Base-by-base conservation (phyloP, 1,284 basidiomycete genomes). In the Lignosus rhinocerotis region DNA sequence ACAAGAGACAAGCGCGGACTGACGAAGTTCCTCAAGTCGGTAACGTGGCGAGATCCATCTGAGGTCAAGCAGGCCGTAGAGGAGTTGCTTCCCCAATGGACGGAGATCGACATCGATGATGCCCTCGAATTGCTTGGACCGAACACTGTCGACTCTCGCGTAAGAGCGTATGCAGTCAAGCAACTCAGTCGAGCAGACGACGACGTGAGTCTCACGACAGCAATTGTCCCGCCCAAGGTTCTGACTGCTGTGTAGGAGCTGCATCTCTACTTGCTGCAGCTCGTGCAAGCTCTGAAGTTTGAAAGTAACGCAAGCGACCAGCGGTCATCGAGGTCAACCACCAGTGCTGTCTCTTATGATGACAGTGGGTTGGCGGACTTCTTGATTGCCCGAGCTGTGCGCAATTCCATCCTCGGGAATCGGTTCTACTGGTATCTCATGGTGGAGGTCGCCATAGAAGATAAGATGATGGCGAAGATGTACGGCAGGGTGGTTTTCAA, bases 1-100 rank as follows among this genome's bases (percentile, higher is more conserved):
- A 87, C 90, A 0, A 80, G 94, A 31, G 93, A 96, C 71, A 94
- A 94, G 71, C 85, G 90, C 17, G 94, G 93, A 3, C 81, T 99
- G 31, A 99, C 96, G 34, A 99, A 99, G 74, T 99, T 99, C 76
- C 81, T 99, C 59, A 98, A 96, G 75, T 96, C 94, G 32, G 97
- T 99, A 31, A 95, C 95, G 9, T 99, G 97, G 97, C 84, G 93
- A 43, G 97, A 99, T 71, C 85, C 90, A 0, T 92, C 92, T 2
- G 97, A 99, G 75, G 94, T 97, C 10, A 95, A 96, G 69, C 97
- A 99, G 72, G 97, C 96, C 0, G 96, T 98, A 2, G 96, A 99
- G 71, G 94, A 96, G 62, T 75, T 99, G 6, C 74, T 99, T 32
- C 96, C 96, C 0, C 88, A 96, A 72, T 99, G 96, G 97, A 94